A percentile compares a stretch with the other conserved stretches of the same genome.
Conservation (phyloP, 352 stramenopile genomes). For the Phytopythium oedochilum region DNA sequence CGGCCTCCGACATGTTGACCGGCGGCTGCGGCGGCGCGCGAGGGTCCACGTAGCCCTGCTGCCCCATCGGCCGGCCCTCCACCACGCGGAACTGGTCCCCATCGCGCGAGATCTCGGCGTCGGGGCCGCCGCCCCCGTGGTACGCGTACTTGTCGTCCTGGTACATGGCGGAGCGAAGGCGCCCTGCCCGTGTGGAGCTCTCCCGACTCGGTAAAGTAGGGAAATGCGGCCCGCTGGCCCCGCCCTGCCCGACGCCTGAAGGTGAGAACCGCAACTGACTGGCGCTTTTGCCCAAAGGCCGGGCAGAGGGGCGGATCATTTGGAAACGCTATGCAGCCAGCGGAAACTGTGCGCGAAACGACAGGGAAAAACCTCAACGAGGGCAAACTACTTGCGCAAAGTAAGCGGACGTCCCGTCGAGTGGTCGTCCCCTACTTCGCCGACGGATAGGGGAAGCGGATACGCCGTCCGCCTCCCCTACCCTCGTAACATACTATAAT, state of each 20-base stretch:
- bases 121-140: slow-evolving; percentile 37
- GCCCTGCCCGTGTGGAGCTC: background rate
- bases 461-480: background rate
- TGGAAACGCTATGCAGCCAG: background rate
- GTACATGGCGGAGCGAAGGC: slow-evolving; percentile 28
- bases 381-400: background rate
- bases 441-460: background rate
- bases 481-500: background rate
- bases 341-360: background rate
- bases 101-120: slow-evolving; percentile 40
- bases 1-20: slow-evolving; percentile 70
- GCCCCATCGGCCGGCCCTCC: slow-evolving; percentile 39
- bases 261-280: background rate
- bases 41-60: slow-evolving; percentile 65
- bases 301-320: background rate
- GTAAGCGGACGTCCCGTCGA: background rate
- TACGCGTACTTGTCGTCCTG: slow-evolving; percentile 50
- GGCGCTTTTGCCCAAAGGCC: background rate
- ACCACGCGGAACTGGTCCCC: slow-evolving; percentile 36
- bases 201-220: background rate
- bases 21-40: slow-evolving; percentile 55
- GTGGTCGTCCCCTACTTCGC: background rate
- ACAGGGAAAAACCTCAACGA: background rate
- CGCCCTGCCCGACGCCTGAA: background rate
- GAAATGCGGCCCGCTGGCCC: background rate